Conservation (phyloP, 2,329 filamentous ascomycete species). For the Diaporthe velutina region DNA sequence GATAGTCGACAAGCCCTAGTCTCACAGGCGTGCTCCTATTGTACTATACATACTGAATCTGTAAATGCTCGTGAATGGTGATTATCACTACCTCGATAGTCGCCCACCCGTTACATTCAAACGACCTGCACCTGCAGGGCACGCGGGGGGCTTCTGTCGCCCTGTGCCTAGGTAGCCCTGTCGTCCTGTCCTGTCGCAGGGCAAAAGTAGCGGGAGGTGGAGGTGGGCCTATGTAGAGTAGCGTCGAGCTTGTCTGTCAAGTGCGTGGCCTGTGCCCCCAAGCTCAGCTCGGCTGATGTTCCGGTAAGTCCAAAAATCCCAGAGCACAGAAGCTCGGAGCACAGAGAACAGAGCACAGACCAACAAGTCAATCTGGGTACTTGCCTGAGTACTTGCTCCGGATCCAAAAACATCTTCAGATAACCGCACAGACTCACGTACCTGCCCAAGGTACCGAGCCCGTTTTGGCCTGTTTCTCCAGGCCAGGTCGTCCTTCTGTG, state of each 20-base stretch:
- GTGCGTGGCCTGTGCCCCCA: slow-evolving; percentile 22
- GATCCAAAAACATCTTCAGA: not conserved
- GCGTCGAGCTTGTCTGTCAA: slow-evolving; percentile 28
- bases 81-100: not conserved
- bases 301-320: slow-evolving; percentile 21
- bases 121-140: not conserved
- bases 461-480: not conserved
- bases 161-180: not conserved
- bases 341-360: not conserved
- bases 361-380: not conserved
- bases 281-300: slow-evolving; percentile 33
- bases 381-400: not conserved
- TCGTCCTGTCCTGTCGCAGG: slow-evolving; percentile 17
- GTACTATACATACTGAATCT: not conserved
- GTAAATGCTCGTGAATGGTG: not conserved
- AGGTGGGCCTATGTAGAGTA: slow-evolving; percentile 5
- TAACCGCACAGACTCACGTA: slow-evolving; percentile 1
- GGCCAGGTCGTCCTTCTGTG: not conserved
- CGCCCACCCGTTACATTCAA: not conserved
- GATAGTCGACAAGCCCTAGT: not conserved
- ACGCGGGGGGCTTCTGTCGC: not conserved
- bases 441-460: not conserved
- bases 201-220: not conserved
- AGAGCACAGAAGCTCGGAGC: not conserved
- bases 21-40: not conserved